A percentile compares a stretch with the other conserved stretches of the same genome.
Evolutionary conservation across 345 rosid genomes (phyloP).

Genomic region (Pistacia integerrima): DNA sequence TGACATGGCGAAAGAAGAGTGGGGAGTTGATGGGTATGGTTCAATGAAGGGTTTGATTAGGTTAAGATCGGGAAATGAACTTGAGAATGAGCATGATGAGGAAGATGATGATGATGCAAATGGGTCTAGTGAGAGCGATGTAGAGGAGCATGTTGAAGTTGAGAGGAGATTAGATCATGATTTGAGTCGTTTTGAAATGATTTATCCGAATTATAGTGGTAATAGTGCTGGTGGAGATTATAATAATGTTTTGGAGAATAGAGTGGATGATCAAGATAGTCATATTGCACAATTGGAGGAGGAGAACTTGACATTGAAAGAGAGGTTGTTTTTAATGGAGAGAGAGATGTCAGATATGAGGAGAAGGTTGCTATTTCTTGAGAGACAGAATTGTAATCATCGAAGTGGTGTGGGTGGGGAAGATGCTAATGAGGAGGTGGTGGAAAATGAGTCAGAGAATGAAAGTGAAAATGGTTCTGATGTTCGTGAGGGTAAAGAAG

Average conservation of each 20-base stretch:
- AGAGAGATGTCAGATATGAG: conserved; percentile 84
- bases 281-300: conserved; percentile 93
- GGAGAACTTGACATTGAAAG: conserved; percentile 89
- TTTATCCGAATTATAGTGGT: conserved; percentile 68
- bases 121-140: conserved; percentile 94
- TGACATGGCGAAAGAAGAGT: conserved; percentile 95
- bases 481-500: conserved; percentile 34
- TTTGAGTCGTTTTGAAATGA: conserved; percentile 97
- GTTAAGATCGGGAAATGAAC: conserved; percentile 71
- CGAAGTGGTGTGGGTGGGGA: conserved; percentile 27
- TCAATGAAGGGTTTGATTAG: conserved; percentile 96
- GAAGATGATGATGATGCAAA: conserved; percentile 89
- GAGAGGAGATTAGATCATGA: conserved; percentile 96
- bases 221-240: conserved; percentile 36
- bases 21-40: conserved; percentile 99
- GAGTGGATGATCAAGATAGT: conserved; percentile 94
- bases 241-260: conserved; percentile 79
- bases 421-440: conserved; percentile 67
- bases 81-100: conserved; percentile 64
- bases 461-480: conserved; percentile 73
- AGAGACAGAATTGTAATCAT: conserved; percentile 52
- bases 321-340: conserved; percentile 90
- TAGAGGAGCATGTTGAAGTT: conserved; percentile 95
- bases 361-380: conserved; percentile 83
- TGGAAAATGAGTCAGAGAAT: conserved; percentile 65